Conservation (phyloP, 2,329 filamentous ascomycete genomes). For the Ophiobolus disseminans region DNA sequence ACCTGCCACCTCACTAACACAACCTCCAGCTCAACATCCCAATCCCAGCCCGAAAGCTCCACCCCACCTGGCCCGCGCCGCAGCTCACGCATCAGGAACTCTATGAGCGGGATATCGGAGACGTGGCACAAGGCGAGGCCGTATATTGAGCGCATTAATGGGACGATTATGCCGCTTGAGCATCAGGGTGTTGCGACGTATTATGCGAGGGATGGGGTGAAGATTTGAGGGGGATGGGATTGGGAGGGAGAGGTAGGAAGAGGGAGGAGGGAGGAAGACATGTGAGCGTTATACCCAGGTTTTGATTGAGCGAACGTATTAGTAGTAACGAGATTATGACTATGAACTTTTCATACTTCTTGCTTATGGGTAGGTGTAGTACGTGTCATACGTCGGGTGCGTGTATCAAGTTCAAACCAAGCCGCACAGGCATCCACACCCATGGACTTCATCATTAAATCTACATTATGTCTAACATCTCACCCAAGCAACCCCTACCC, state of each 20-base stretch:
- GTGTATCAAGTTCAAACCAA: too few species aligned
- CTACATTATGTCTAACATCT: too few species aligned
- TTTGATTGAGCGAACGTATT: background rate
- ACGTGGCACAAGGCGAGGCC: slow-evolving; percentile 18
- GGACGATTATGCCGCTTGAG: slow-evolving; percentile 12
- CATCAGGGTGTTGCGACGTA: slow-evolving; percentile 1
- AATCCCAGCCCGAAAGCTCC: background rate
- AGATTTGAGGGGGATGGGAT: background rate
- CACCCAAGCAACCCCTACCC: slow-evolving; percentile 37
- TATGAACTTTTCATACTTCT: background rate
- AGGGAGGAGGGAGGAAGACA: background rate
- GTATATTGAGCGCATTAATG: slow-evolving; percentile 23
- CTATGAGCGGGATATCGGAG: slow-evolving; percentile 8
- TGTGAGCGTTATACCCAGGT: background rate
- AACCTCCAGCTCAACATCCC: too few species aligned
- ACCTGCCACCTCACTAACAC: too few species aligned
- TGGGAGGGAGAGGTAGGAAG: background rate
- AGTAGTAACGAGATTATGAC: background rate
- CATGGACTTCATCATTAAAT: too few species aligned
- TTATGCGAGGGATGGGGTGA: background rate
- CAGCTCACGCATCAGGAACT: slow-evolving; percentile 8
- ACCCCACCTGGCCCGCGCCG: background rate
- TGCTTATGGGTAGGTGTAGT: background rate
- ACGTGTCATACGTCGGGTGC: background rate
- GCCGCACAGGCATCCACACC: too few species aligned